phyloP scores from a whole-genome alignment of 116 monocot species.

The Cymodocea nodosa region DNA sequence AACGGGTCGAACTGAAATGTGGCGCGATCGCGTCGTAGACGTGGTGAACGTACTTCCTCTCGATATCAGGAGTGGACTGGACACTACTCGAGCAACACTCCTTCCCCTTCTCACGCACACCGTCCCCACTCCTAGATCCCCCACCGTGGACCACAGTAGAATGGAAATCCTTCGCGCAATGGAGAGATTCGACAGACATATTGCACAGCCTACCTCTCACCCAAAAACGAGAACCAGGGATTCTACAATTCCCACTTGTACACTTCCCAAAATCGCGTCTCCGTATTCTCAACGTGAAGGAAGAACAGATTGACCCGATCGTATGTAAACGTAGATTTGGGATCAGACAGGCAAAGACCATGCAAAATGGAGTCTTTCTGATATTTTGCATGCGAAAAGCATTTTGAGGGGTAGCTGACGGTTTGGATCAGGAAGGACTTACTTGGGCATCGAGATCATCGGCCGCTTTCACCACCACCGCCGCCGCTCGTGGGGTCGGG shows the following conservation, averaged over 20 bases:
- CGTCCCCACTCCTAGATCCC: neutral
- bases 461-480: too few species aligned
- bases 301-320: neutral
- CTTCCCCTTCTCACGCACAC: neutral
- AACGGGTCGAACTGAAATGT: slow-evolving; percentile 89
- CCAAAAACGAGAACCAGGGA: neutral
- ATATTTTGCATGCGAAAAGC: too few species aligned
- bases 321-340: neutral
- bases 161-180: neutral
- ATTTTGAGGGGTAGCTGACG: too few species aligned
- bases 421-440: too few species aligned
- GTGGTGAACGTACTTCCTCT: slow-evolving; percentile 80
- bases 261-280: neutral
- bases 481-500: too few species aligned
- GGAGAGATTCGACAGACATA: neutral
- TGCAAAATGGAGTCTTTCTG: neutral
- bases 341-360: neutral
- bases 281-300: neutral
- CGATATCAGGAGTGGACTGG: slow-evolving; percentile 78
- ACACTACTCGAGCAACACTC: slow-evolving; percentile 18
- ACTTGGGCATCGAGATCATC: too few species aligned
- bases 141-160: neutral
- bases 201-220: neutral
- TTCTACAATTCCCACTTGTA: neutral
- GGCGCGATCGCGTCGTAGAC: slow-evolving; percentile 96